phyloP scores from a whole-genome alignment of 2,329 filamentous ascomycete genomes.

The Cladophialophora yegresii region DNA sequence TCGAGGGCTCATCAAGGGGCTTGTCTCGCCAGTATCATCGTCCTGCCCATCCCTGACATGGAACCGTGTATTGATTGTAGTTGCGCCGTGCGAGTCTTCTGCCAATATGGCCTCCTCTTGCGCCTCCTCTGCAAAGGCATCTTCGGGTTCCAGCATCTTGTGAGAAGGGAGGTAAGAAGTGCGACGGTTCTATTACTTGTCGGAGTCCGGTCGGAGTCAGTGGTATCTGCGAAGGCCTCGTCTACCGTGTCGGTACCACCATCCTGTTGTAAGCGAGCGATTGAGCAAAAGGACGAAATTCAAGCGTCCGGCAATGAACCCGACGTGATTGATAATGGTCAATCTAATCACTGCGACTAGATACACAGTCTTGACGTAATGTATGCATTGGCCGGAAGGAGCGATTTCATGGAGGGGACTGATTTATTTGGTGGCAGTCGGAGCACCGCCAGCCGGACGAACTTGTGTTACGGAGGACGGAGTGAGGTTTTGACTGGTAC shows the following conservation, averaged over 20 bases:
- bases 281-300: neutral
- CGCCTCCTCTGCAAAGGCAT: conserved; percentile 40
- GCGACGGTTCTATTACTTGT: neutral
- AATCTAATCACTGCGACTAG: conserved; percentile 1
- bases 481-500: neutral
- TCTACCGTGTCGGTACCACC: conserved; percentile 15
- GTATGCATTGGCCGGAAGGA: conserved; percentile 5
- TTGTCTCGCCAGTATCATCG: conserved; percentile 37
- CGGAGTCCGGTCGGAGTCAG: neutral
- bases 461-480: neutral
- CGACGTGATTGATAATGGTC: conserved; percentile 21
- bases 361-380: conserved; percentile 32
- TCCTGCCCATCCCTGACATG: conserved; percentile 30
- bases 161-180: neutral
- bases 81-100: conserved; percentile 13
- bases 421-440: conserved; percentile 7
- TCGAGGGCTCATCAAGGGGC: conserved; percentile 37
- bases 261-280: neutral
- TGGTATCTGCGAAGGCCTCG: neutral
- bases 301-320: neutral
- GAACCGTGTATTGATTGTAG: conserved; percentile 18
- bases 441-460: conserved; percentile 10
- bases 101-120: conserved; percentile 39
- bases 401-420: conserved; percentile 8
- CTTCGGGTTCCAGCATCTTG: conserved; percentile 42